Percentiles rank a stretch among this genome's conserved stretches.
These are phyloP conservation scores for Pelargonium australe DNA, from an alignment of 441 rosid genomes.

Conservation along the genomic window DNA sequence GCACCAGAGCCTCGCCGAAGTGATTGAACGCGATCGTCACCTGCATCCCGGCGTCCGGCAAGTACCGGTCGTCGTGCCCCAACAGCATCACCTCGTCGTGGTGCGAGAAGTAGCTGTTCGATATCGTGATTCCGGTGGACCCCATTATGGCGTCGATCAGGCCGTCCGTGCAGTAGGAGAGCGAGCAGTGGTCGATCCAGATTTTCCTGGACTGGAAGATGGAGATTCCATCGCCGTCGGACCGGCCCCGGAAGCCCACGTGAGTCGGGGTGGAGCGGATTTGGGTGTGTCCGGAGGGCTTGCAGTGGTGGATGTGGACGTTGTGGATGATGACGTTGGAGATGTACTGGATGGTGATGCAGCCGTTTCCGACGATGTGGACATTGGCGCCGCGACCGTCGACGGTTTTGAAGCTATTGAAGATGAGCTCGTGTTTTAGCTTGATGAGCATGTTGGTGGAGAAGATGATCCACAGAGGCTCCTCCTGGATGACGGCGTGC, in stretches of 20 bases:
- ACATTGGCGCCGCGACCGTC: slow-evolving; percentile 30
- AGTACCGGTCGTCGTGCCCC: slow-evolving; percentile 21
- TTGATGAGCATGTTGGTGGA: slow-evolving; percentile 25
- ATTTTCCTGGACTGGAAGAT: slow-evolving; percentile 16
- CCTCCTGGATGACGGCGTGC: slow-evolving; percentile 24
- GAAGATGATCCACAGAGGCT: slow-evolving; percentile 34
- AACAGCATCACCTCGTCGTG: slow-evolving; percentile 30
- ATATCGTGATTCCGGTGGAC: slow-evolving; percentile 32
- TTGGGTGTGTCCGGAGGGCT: slow-evolving; percentile 17
- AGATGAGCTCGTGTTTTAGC: slow-evolving; percentile 28
- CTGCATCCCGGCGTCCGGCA: slow-evolving; percentile 22
- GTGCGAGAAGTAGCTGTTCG: slow-evolving; percentile 26
- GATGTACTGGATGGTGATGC: slow-evolving; percentile 24
- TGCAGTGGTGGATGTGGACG: slow-evolving; percentile 19
- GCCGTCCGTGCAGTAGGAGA: slow-evolving; percentile 28
- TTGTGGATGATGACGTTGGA: slow-evolving; percentile 30
- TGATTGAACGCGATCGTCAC: slow-evolving; percentile 40
- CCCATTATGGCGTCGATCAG: slow-evolving; percentile 24
- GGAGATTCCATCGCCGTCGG: slow-evolving; percentile 30
- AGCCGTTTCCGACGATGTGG: slow-evolving; percentile 21
- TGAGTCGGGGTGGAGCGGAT: slow-evolving; percentile 28
- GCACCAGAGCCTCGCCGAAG: slow-evolving; percentile 72
- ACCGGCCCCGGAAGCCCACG: slow-evolving; percentile 13
- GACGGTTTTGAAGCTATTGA: slow-evolving; percentile 26
- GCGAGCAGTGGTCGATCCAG: slow-evolving; percentile 34